Evolutionary conservation across 345 rosid genomes (phyloP).

Genomic region (Aegle marmelos): DNA sequence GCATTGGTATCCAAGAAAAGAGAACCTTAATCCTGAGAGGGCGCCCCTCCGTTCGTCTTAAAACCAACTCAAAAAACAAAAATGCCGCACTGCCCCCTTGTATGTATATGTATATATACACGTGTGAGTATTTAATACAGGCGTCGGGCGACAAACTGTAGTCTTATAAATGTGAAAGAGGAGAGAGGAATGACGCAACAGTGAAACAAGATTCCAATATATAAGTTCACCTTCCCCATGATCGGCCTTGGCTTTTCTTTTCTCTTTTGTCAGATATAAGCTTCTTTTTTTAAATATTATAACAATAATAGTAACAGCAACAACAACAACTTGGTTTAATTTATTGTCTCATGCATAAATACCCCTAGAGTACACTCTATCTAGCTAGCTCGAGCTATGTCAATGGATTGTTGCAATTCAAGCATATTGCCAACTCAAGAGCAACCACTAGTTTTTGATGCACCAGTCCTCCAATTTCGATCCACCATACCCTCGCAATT

Average conservation of each 20-base stretch:
- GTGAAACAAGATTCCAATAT: conserved; percentile 23
- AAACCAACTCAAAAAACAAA: not conserved
- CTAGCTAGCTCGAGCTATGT: not conserved
- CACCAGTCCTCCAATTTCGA: conserved; percentile 39
- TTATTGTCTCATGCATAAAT: not conserved
- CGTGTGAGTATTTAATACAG: not conserved
- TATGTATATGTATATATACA: too few species aligned
- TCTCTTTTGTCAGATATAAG: not conserved
- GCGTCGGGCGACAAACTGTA: too few species aligned
- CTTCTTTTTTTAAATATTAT: too few species aligned
- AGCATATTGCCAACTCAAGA: conserved; percentile 1
- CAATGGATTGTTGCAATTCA: not conserved
- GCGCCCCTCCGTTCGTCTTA: not conserved
- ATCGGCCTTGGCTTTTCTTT: conserved; percentile 17
- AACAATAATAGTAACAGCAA: too few species aligned
- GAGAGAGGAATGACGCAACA: conserved; percentile 25
- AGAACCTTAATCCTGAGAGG: conserved; percentile 14
- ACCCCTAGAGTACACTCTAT: not conserved
- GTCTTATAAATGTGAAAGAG: not conserved
- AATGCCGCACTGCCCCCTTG: not conserved
- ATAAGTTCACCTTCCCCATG: conserved; percentile 19
- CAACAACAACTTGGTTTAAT: not conserved
- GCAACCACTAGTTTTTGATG: conserved; percentile 47
- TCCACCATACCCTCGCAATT: conserved; percentile 64
- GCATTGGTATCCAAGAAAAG: conserved; percentile 11